phyloP scores from a whole-genome alignment of 2,329 filamentous ascomycete species.

The Didymellaceae sp. region DNA sequence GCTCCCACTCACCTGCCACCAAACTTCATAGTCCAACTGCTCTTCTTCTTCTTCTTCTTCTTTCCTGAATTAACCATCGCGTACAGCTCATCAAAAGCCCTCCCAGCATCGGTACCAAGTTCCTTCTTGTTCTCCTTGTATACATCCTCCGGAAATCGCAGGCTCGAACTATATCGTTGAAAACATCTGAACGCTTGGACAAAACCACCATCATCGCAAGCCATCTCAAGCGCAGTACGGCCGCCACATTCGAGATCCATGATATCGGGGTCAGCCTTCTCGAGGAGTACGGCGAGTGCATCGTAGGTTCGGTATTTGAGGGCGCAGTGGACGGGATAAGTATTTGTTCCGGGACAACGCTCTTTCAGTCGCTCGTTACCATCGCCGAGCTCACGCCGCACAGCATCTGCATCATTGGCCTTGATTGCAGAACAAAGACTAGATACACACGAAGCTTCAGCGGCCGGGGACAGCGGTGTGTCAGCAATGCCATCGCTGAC shows the following conservation, averaged over 20 bases:
- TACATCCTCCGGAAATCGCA: not conserved
- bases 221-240: not conserved
- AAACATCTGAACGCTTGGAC: not conserved
- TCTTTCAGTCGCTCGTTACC: not conserved
- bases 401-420: not conserved
- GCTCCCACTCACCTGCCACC: too few species aligned
- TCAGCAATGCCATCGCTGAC: too few species aligned
- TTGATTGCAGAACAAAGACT: not conserved
- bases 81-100: not conserved
- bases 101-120: not conserved
- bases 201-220: not conserved
- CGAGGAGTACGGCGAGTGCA: not conserved
- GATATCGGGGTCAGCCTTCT: not conserved
- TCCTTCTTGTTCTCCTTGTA: not conserved
- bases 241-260: not conserved
- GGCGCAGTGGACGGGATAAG: not conserved
- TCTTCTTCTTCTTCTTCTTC: not conserved
- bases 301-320: not conserved
- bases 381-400: not conserved
- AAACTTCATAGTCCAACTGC: too few species aligned
- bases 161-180: not conserved
- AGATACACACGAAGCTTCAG: too few species aligned
- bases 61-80: not conserved
- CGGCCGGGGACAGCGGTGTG: too few species aligned
- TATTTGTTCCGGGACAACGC: not conserved